Evolutionary conservation across 768 basidiomycete genomes (phyloP), one percentile per base, ranked within the genome.

Genomic region (Mrakia hoshinonis): DNA sequence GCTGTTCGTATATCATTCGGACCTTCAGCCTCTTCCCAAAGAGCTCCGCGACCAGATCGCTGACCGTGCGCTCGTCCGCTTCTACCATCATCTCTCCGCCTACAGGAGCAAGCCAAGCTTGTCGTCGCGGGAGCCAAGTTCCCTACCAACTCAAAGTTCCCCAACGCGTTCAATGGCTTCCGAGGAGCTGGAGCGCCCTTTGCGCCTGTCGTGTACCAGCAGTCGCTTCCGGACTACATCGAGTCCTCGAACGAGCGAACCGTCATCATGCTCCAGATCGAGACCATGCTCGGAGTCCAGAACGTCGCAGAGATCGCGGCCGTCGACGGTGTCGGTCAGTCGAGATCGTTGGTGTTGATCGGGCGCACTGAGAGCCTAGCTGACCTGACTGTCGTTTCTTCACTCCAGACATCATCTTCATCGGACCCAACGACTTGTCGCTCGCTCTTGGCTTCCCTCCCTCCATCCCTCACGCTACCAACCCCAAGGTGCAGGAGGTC

Each of bases 181-280:
- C 69, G 80, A 55, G 80, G 80, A 24, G 77, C 74, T 68, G 80
- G 80, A 20, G 77, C 77, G 31, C 78, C 79, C 69, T 80, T 80
- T 74, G 75, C 78, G 2, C 75, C 76, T 12, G 76, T 77, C 48
- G 69, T 75, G 10, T 80, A 79, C 70, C 77, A 77, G 13, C 55
- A 78, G 3, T 74, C 74, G 38, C 74, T 73, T 6, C 76, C 77
- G n/a, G 77, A 77, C 26, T 80, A 80, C 73, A 74, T 78, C 66
- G 66, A 71, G 31, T 43, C 68, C 5, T 88, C 87, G 1, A 87
- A 88, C 74, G 82, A 85, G 0, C 80, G 81, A 12, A 77, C 86
- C 43, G 73, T 86, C 36, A 81, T 87, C 20, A 84, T 87, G 80
- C 81, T 88, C 0, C 88, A 89, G 78, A 88, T 89, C 67, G 87